phyloP scores from a whole-genome alignment of 352 stramenopile genomes.

The Pythium rishiriense region DNA sequence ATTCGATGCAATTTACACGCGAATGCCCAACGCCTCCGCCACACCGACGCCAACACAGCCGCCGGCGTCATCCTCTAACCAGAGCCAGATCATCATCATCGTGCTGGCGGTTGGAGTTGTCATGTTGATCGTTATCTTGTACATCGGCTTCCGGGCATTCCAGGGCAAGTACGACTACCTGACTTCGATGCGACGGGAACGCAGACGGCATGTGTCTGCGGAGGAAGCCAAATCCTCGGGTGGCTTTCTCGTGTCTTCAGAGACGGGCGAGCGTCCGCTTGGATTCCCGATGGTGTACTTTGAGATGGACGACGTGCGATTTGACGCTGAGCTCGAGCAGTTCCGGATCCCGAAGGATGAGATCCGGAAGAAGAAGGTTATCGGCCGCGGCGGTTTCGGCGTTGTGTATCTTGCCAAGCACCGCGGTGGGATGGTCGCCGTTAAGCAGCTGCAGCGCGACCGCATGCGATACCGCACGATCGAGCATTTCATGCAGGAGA shows the following conservation, averaged over 20 bases:
- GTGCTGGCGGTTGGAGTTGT: not conserved
- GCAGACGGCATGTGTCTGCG: not conserved
- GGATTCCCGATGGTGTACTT: slow-evolving; percentile 20
- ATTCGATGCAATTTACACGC: slow-evolving; percentile 18
- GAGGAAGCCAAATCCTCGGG: not conserved
- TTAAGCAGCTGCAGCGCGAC: slow-evolving; percentile 34
- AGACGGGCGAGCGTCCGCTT: slow-evolving; percentile 17
- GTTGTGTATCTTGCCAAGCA: slow-evolving; percentile 25
- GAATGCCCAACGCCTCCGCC: not conserved
- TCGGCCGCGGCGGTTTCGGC: slow-evolving; percentile 27
- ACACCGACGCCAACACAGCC: not conserved
- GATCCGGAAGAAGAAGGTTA: slow-evolving; percentile 17
- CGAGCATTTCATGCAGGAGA: slow-evolving; percentile 36
- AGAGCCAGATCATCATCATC: slow-evolving; percentile 10
- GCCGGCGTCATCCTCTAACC: not conserved
- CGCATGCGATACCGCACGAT: slow-evolving; percentile 19
- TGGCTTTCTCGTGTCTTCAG: slow-evolving; percentile 4
- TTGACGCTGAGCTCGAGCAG: slow-evolving; percentile 15
- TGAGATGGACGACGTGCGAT: slow-evolving; percentile 24
- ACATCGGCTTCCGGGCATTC: slow-evolving; percentile 12
- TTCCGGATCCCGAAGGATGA: slow-evolving; percentile 18
- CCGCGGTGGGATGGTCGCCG: slow-evolving; percentile 15
- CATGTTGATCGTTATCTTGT: slow-evolving; percentile 16
- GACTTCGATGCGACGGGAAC: not conserved
- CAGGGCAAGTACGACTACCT: not conserved